Conservation (phyloP, 768 basidiomycete genomes). For the Naganishia vaughanmartiniae region DNA sequence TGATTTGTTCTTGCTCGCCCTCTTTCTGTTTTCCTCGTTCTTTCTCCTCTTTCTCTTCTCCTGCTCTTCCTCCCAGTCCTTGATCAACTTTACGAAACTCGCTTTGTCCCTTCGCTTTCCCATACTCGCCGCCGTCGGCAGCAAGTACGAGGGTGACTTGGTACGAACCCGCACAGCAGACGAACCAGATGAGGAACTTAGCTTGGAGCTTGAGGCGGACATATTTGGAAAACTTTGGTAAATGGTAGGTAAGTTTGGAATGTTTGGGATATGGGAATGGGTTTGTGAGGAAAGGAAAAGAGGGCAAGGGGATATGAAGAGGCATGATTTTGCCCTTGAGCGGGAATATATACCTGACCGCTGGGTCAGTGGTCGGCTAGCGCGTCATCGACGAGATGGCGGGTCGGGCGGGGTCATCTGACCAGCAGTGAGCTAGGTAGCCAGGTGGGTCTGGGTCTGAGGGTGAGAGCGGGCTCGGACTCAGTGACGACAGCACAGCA, state of each 20-base stretch:
- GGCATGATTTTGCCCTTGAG: not conserved
- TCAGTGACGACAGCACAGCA: no score
- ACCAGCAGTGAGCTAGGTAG: no score
- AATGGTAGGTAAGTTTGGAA: no score
- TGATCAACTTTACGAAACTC: not conserved
- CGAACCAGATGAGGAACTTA: constrained; percentile 9
- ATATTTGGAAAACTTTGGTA: not conserved
- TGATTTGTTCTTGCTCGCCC: not conserved
- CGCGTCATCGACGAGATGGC: no score
- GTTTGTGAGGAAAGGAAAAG: not conserved
- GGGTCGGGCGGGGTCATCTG: no score
- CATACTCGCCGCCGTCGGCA: not conserved
- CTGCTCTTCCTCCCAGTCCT: not conserved
- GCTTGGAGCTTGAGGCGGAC: not conserved
- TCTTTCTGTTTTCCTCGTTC: not conserved
- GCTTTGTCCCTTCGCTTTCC: not conserved
- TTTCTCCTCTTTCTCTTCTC: not conserved
- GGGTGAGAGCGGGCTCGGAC: no score
- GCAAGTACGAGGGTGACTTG: constrained; percentile 15
- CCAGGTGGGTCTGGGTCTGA: no score
- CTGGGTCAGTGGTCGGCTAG: no score
- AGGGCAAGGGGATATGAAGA: not conserved
- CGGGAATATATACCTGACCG: not conserved
- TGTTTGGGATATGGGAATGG: no score
- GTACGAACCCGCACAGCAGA: not conserved